Conservation (phyloP, 495 filamentous ascomycete species). For the Xylaria grammica region DNA sequence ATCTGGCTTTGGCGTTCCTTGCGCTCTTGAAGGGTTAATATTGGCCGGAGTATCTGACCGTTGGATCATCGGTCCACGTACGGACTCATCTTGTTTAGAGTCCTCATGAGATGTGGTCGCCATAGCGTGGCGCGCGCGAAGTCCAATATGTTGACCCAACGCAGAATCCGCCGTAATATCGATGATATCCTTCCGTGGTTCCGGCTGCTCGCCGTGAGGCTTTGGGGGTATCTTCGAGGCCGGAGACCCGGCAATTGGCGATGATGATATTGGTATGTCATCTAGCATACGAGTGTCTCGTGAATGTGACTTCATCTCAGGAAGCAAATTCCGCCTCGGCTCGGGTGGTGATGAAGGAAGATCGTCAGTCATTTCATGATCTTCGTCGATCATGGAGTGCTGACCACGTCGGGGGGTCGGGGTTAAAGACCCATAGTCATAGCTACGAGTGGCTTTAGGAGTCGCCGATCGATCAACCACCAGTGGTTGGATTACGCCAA, state of each 20-base stretch:
- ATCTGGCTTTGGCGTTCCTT: constrained; percentile 44
- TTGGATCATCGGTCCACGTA: constrained; percentile 15
- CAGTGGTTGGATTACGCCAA: constrained; percentile 9
- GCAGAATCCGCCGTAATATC: constrained; percentile 20
- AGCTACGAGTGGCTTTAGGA: constrained; percentile 40
- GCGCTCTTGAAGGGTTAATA: constrained; percentile 20
- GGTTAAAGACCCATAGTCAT: constrained; percentile 77
- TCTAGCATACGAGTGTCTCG: constrained; percentile 45
- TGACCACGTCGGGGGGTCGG: constrained; percentile 70
- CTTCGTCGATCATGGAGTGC: constrained; percentile 43
- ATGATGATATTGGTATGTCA: constrained; percentile 53
- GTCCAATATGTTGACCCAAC: not conserved
- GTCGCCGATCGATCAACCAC: constrained; percentile 39
- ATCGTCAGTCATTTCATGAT: constrained; percentile 50
- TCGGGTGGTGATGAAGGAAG: constrained; percentile 60
- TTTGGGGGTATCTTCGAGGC: constrained; percentile 25
- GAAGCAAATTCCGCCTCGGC: constrained; percentile 49
- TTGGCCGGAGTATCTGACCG: constrained; percentile 11
- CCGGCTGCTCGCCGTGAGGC: constrained; percentile 17
- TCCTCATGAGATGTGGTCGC: not conserved
- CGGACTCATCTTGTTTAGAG: not conserved
- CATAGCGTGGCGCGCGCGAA: not conserved
- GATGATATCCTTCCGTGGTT: constrained; percentile 15
- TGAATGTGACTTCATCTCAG: constrained; percentile 51
- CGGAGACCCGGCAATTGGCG: constrained; percentile 52